phyloP scores from a whole-genome alignment of 73 alveolate species.

The Paramecium primaurelia region DNA sequence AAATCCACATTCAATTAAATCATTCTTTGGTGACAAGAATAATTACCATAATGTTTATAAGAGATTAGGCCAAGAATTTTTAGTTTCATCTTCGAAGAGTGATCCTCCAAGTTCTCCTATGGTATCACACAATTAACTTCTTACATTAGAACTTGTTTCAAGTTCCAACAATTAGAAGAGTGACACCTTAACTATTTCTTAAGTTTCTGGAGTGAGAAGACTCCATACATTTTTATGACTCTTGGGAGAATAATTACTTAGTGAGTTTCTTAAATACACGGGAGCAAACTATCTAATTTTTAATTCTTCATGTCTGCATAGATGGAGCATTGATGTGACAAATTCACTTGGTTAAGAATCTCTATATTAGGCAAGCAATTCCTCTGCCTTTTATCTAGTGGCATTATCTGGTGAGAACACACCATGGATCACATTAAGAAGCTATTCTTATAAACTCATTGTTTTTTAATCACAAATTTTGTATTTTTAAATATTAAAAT shows the following conservation, averaged over 20 bases:
- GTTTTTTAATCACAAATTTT: slow-evolving; percentile 16
- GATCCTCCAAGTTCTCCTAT: slow-evolving; percentile 74
- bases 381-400: slow-evolving; percentile 71
- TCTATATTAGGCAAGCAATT: slow-evolving; percentile 61
- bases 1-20: slow-evolving; percentile 53
- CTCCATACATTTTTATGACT: slow-evolving; percentile 71
- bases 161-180: slow-evolving; percentile 57
- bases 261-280: slow-evolving; percentile 70
- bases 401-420: slow-evolving; percentile 65
- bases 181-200: slow-evolving; percentile 51
- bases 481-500: slow-evolving; percentile 33
- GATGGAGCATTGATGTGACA: slow-evolving; percentile 52
- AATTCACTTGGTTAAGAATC: slow-evolving; percentile 70
- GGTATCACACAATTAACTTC: slow-evolving; percentile 69
- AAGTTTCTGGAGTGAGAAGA: slow-evolving; percentile 62
- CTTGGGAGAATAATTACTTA: slow-evolving; percentile 56
- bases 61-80: slow-evolving; percentile 58
- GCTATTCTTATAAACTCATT: slow-evolving; percentile 30
- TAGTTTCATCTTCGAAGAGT: slow-evolving; percentile 49
- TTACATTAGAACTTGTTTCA: slow-evolving; percentile 61
- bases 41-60: slow-evolving; percentile 52
- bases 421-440: not conserved
- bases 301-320: slow-evolving; percentile 61
- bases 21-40: slow-evolving; percentile 43
- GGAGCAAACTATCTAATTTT: slow-evolving; percentile 60